These are phyloP conservation scores for Nicotiana sylvestris DNA, from an alignment of 257 asterid species.

Conservation along the genomic window DNA sequence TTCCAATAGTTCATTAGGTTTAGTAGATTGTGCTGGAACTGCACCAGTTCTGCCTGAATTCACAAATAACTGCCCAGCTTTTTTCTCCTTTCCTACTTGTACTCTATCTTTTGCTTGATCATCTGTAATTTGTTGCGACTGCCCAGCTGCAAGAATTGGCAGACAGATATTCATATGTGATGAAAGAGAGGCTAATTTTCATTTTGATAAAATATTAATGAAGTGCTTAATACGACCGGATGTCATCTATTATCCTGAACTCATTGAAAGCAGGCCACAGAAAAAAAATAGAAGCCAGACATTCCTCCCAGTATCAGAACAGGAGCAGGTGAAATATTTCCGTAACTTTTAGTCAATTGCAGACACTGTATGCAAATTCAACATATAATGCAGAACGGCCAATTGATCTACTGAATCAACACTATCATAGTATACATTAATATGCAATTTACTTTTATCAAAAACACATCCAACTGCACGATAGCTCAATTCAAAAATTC, in stretches of 20 bases:
- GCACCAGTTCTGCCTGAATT: too few relatives aligned
- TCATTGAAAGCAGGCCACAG: neutral
- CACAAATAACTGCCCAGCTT: too few relatives aligned
- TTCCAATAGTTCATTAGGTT: too few relatives aligned
- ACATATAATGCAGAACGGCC: neutral
- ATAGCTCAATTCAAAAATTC: neutral
- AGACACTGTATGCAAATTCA: neutral
- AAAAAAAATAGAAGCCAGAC: constrained; percentile 5
- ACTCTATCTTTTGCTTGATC: too few relatives aligned
- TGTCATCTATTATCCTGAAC: neutral
- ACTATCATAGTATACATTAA: neutral
- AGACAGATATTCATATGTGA: neutral
- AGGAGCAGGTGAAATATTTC: neutral
- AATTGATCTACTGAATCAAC: neutral
- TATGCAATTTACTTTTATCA: neutral
- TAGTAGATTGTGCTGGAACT: too few relatives aligned
- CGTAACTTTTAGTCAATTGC: neutral
- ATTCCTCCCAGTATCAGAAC: constrained; percentile 7
- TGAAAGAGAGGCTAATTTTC: neutral
- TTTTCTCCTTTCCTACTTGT: too few relatives aligned
- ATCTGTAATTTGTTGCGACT: too few relatives aligned
- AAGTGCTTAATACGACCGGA: neutral
- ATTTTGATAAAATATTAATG: neutral
- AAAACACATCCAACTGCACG: neutral
- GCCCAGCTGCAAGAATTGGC: constrained; percentile 35